phyloP scores from a whole-genome alignment of 164 flowering plant species.

The Malania oleifera region DNA sequence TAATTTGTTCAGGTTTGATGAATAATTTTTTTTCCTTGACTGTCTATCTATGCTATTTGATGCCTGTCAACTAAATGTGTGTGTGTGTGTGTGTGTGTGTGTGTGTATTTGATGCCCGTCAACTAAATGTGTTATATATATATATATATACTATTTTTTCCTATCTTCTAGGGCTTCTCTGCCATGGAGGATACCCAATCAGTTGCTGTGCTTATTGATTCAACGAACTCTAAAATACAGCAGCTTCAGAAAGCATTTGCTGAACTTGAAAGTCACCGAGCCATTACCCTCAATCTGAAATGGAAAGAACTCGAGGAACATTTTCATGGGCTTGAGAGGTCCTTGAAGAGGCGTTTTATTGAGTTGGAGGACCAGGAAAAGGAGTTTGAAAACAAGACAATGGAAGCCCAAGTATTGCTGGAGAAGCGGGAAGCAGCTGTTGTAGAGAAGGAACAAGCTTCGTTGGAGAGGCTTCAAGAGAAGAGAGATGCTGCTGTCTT shows the following conservation, averaged over 20 bases:
- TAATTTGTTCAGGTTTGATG: too few species aligned
- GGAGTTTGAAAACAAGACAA: slow-evolving; percentile 59
- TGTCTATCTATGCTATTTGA: too few species aligned
- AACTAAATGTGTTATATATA: too few species aligned
- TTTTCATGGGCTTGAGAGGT: slow-evolving; percentile 88
- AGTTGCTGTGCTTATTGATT: slow-evolving; percentile 69
- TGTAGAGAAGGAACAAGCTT: slow-evolving; percentile 72
- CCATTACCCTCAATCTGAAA: slow-evolving; percentile 75
- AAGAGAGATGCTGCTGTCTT: slow-evolving; percentile 83
- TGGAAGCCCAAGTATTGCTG: slow-evolving; percentile 48
- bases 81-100: too few species aligned
- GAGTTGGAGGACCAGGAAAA: slow-evolving; percentile 88
- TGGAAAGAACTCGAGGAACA: slow-evolving; percentile 98
- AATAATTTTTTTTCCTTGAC: too few species aligned
- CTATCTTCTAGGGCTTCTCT: slow-evolving; percentile 16
- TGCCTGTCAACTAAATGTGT: too few species aligned
- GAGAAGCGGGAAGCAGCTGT: slow-evolving; percentile 77
- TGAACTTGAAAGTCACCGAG: slow-evolving; percentile 88
- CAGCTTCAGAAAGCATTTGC: slow-evolving; percentile 97
- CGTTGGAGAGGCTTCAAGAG: slow-evolving; percentile 71
- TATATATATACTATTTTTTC: too few species aligned
- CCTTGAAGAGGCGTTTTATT: slow-evolving; percentile 78
- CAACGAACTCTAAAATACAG: slow-evolving; percentile 78
- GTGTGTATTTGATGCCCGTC: too few species aligned
- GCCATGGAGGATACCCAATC: slow-evolving; percentile 70